These are phyloP conservation scores for Metarhizium robertsii DNA, from an alignment of 2,329 filamentous ascomycete genomes.

Conservation along the genomic window DNA sequence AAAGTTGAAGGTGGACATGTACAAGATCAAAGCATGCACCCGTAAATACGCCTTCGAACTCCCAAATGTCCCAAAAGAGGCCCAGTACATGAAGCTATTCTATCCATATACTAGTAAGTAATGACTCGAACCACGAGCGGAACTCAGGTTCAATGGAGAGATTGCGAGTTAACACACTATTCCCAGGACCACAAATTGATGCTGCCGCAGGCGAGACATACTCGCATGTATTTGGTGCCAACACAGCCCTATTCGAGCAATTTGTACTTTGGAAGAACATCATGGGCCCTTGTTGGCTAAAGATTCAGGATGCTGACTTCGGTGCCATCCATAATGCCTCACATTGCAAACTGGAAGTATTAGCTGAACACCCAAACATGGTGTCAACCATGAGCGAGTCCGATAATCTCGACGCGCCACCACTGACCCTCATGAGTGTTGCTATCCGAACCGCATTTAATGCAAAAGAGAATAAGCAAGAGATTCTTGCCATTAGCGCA, in stretches of 20 bases:
- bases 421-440: conserved; percentile 92
- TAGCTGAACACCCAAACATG: conserved; percentile 67
- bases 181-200: conserved; percentile 56
- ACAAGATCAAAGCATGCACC: conserved; percentile 85
- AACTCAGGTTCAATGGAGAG: background rate
- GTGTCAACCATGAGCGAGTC: conserved; percentile 66
- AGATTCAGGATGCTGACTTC: conserved; percentile 80
- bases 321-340: conserved; percentile 81
- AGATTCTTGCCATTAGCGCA: conserved; percentile 84
- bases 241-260: conserved; percentile 91
- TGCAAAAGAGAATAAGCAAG: conserved; percentile 87
- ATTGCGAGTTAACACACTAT: conserved; percentile 9
- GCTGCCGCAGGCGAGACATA: conserved; percentile 76
- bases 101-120: conserved; percentile 76
- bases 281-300: conserved; percentile 97
- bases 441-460: conserved; percentile 84
- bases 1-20: conserved; percentile 72
- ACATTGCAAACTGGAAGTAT: conserved; percentile 91
- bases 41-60: conserved; percentile 96
- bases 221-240: conserved; percentile 87
- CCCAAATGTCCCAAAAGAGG: conserved; percentile 75
- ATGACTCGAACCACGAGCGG: background rate
- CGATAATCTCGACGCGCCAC: conserved; percentile 74
- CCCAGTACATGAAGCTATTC: conserved; percentile 87
- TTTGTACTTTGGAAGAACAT: conserved; percentile 98